Conservation (phyloP, 352 stramenopile species). For the Globisporangium yorkense region DNA sequence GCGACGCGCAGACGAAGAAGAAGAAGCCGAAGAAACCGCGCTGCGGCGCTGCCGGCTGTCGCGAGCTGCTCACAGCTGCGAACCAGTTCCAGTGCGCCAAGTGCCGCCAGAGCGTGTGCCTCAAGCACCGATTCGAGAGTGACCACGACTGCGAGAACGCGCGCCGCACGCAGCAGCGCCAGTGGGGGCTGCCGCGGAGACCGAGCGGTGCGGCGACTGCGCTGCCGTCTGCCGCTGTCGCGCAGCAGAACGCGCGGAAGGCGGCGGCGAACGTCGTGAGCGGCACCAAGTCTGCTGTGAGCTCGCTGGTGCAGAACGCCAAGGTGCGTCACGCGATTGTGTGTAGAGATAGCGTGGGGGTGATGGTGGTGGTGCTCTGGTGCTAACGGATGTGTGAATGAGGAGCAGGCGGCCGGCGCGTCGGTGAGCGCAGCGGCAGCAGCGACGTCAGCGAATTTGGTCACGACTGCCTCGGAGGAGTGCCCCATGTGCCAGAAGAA, state of each 20-base stretch:
- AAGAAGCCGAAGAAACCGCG: conserved; percentile 74
- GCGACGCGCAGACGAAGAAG: background rate
- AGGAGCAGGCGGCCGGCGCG: conserved; percentile 7
- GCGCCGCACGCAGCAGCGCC: conserved; percentile 37
- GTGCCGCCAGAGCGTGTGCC: conserved; percentile 66
- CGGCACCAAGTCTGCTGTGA: conserved; percentile 35
- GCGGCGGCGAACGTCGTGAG: conserved; percentile 27
- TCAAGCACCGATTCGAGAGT: conserved; percentile 69
- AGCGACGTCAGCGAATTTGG: conserved; percentile 5
- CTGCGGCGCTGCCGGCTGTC: conserved; percentile 47
- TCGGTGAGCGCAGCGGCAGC: conserved; percentile 7
- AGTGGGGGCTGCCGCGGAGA: conserved; percentile 25
- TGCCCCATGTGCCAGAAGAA: conserved; percentile 73
- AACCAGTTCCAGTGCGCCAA: conserved; percentile 71
- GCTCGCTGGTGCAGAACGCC: conserved; percentile 37
- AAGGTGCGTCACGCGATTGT: conserved; percentile 18
- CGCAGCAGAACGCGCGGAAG: conserved; percentile 21
- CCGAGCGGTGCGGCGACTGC: conserved; percentile 1
- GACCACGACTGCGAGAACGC: conserved; percentile 57
- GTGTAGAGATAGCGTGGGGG: background rate
- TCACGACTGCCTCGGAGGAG: conserved; percentile 41
- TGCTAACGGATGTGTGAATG: too few relatives aligned
- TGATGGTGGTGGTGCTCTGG: background rate
- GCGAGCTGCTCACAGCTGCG: conserved; percentile 55
- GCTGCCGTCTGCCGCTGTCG: conserved; percentile 4